phyloP scores from a whole-genome alignment of 768 basidiomycete genomes.

The Mycena metata region DNA sequence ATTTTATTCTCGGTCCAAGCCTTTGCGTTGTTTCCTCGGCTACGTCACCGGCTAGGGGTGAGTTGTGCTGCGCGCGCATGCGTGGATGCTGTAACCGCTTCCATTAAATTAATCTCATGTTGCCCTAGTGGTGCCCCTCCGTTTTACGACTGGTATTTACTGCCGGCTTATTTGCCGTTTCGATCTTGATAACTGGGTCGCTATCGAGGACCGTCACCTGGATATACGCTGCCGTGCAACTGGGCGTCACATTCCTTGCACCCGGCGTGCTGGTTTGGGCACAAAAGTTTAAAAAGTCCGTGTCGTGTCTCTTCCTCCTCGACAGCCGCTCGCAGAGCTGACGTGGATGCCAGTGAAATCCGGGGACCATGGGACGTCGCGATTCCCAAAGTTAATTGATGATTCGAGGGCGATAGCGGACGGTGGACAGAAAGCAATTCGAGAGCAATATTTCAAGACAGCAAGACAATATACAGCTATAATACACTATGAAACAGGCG shows the following conservation, averaged over 20 bases:
- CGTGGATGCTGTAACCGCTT: conserved; percentile 27
- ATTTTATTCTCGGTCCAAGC: conserved; percentile 86
- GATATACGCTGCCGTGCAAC: conserved; percentile 63
- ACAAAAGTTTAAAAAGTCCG: conserved; percentile 89
- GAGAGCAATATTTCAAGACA: conserved; percentile 35
- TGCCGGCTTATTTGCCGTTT: conserved; percentile 60
- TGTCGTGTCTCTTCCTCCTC: conserved; percentile 42
- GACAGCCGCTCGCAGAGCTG: conserved; percentile 30
- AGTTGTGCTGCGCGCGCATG: conserved; percentile 19
- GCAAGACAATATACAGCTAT: conserved; percentile 38
- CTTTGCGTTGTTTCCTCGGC: conserved; percentile 87
- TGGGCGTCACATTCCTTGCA: conserved; percentile 77
- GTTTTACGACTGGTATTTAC: conserved; percentile 67
- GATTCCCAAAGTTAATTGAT: conserved; percentile 72
- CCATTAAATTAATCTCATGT: conserved; percentile 13
- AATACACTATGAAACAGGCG: conserved; percentile 37
- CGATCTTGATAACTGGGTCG: conserved; percentile 64
- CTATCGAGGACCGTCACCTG: conserved; percentile 69
- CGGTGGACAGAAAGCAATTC: background rate
- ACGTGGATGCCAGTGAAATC: conserved; percentile 73
- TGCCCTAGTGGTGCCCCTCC: conserved; percentile 60
- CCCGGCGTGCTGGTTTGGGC: conserved; percentile 87
- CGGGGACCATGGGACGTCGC: conserved; percentile 94
- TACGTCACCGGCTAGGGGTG: conserved; percentile 82
- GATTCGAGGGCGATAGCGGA: conserved; percentile 8